These are phyloP conservation scores for Myriosclerotinia curreyana DNA, from an alignment of 2,329 filamentous ascomycete species.

Conservation along the genomic window DNA sequence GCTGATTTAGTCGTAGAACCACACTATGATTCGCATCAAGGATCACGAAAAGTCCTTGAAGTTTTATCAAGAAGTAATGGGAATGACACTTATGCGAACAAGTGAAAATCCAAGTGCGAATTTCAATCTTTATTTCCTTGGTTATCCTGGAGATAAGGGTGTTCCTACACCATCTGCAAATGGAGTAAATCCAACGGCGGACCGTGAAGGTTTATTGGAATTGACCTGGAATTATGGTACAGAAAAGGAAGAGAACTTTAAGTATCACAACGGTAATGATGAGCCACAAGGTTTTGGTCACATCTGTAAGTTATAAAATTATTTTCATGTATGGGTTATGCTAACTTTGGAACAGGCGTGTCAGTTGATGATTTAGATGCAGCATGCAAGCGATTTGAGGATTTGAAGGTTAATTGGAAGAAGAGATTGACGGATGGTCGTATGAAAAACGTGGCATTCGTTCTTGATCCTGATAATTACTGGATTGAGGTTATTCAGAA, in stretches of 20 bases:
- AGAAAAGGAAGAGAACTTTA: slow-evolving; percentile 79
- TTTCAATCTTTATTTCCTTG: slow-evolving; percentile 93
- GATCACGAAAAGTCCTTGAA: slow-evolving; percentile 68
- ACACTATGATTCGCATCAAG: slow-evolving; percentile 95
- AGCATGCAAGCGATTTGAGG: slow-evolving; percentile 83
- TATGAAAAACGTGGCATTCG: slow-evolving; percentile 92
- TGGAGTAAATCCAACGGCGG: slow-evolving; percentile 56
- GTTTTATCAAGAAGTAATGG: slow-evolving; percentile 82
- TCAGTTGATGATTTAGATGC: slow-evolving; percentile 85
- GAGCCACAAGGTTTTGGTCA: slow-evolving; percentile 93
- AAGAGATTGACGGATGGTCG: slow-evolving; percentile 88
- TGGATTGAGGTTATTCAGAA: slow-evolving; percentile 81
- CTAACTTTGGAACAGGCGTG: slow-evolving; percentile 52
- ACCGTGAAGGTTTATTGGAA: slow-evolving; percentile 82
- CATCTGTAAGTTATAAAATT: slow-evolving; percentile 62
- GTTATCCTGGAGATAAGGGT: slow-evolving; percentile 62
- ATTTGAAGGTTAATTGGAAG: slow-evolving; percentile 82
- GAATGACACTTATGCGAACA: slow-evolving; percentile 79
- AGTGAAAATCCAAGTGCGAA: slow-evolving; percentile 64
- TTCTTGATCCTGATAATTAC: slow-evolving; percentile 84
- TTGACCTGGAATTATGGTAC: slow-evolving; percentile 82
- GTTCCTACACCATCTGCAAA: slow-evolving; percentile 52
- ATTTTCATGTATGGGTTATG: background rate
- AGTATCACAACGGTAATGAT: slow-evolving; percentile 89
- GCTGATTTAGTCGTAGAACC: slow-evolving; percentile 54